Conservation (phyloP, 2,329 filamentous ascomycete genomes). For the Fusarium multiceps region DNA sequence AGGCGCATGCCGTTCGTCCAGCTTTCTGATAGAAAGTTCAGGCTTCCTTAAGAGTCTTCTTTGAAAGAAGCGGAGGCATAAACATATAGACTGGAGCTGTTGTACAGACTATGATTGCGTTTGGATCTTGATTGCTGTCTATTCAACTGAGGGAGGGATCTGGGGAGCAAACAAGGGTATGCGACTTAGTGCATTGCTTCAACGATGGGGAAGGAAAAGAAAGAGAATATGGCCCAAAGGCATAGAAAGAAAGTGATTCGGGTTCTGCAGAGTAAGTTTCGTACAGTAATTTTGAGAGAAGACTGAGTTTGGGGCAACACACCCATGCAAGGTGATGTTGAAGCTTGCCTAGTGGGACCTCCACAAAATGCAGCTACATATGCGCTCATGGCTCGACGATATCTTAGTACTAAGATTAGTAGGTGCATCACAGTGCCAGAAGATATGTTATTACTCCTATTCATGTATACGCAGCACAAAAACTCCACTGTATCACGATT, state of each 20-base stretch:
- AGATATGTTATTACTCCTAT: neutral
- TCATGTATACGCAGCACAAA: neutral
- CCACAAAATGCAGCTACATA: slow-evolving; percentile 38
- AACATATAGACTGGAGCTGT: neutral
- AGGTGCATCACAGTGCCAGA: neutral
- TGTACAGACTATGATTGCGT: slow-evolving; percentile 1
- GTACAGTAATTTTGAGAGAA: slow-evolving; percentile 5
- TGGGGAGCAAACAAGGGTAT: slow-evolving; percentile 4
- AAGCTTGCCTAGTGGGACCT: slow-evolving; percentile 24
- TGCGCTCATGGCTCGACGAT: slow-evolving; percentile 21
- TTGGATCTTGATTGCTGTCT: slow-evolving; percentile 14
- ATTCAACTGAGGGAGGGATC: slow-evolving; percentile 28
- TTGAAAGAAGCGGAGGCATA: neutral
- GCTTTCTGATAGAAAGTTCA: neutral
- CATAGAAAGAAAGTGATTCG: neutral
- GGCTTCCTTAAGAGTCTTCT: neutral
- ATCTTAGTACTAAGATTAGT: neutral
- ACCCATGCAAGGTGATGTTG: slow-evolving; percentile 27
- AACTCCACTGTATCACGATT: neutral
- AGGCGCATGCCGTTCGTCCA: slow-evolving; percentile 13
- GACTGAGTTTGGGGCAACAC: slow-evolving; percentile 11
- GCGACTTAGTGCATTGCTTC: slow-evolving; percentile 15
- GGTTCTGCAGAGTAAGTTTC: neutral
- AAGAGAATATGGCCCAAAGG: neutral
- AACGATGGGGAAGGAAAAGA: neutral